These are phyloP conservation scores for Saccharum officinarum DNA, from an alignment of 176 grass and related monocot genomes.

Conservation along the genomic window DNA sequence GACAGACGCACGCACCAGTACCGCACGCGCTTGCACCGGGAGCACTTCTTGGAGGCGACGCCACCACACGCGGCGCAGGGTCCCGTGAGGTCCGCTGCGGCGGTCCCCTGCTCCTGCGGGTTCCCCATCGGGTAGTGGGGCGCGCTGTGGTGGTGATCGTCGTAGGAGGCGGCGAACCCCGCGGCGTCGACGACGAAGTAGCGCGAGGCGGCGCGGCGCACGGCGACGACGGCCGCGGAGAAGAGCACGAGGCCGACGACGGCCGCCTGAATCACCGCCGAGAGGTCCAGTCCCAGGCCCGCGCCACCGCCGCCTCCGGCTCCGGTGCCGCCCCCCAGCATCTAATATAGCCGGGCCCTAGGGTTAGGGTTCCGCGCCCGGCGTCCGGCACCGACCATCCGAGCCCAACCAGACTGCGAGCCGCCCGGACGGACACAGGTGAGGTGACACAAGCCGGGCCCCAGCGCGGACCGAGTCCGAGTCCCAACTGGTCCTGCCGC, in stretches of 20 bases:
- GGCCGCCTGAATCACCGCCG: conserved; percentile 64
- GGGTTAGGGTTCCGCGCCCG: conserved; percentile 49
- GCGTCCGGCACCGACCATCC: conserved; percentile 53
- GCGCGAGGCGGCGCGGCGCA: conserved; percentile 70
- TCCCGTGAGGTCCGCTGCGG: not conserved
- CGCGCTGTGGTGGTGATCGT: conserved; percentile 40
- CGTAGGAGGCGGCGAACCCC: conserved; percentile 50
- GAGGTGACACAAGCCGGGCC: not conserved
- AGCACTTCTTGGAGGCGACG: conserved; percentile 62
- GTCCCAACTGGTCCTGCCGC: not conserved
- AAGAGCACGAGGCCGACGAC: conserved; percentile 47
- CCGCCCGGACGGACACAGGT: not conserved
- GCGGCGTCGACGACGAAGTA: conserved; percentile 92
- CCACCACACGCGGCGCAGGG: conserved; percentile 63
- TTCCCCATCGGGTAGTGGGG: conserved; percentile 30
- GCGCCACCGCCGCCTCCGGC: conserved; percentile 12
- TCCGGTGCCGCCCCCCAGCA: conserved; percentile 49
- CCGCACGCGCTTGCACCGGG: conserved; percentile 73
- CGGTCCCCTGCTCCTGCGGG: not conserved
- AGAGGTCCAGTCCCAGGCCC: conserved; percentile 60
- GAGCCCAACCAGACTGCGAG: not conserved
- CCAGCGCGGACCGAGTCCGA: not conserved
- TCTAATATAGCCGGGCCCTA: conserved; percentile 54
- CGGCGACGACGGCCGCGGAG: conserved; percentile 41
- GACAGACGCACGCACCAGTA: conserved; percentile 68